These are phyloP conservation scores for Platismatia glauca DNA, from an alignment of 495 filamentous ascomycete species.

Conservation along the genomic window DNA sequence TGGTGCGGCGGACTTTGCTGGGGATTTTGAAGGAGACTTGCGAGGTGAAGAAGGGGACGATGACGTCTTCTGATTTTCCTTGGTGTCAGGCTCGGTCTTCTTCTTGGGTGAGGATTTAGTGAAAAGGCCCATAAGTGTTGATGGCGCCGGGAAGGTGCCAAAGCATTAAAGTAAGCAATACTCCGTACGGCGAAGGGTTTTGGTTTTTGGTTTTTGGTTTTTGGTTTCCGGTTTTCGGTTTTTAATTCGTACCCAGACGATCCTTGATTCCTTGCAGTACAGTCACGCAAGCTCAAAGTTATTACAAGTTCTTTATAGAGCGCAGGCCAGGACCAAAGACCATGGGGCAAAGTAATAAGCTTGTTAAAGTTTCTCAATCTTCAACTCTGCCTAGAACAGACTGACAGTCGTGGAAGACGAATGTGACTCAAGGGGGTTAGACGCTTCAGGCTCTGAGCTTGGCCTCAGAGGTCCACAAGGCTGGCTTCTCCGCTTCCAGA, in stretches of 20 bases:
- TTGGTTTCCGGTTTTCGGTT: no score
- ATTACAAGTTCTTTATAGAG: not conserved
- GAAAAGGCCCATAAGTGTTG: slow-evolving; percentile 34
- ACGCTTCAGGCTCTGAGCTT: not conserved
- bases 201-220: no score
- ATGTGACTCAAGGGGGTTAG: not conserved
- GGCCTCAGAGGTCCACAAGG: not conserved
- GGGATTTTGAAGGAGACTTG: slow-evolving; percentile 7
- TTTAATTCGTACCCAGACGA: slow-evolving; percentile 11
- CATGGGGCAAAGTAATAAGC: not conserved
- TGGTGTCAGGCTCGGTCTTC: slow-evolving; percentile 15
- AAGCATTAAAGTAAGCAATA: not conserved
- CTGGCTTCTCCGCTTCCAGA: slow-evolving; percentile 1
- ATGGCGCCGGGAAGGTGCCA: not conserved
- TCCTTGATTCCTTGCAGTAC: no score
- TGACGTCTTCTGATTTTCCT: slow-evolving; percentile 19
- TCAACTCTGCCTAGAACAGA: not conserved
- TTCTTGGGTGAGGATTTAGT: slow-evolving; percentile 31
- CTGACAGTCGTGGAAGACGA: not conserved
- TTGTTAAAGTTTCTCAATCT: not conserved
- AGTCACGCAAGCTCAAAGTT: not conserved
- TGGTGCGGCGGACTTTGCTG: slow-evolving; percentile 16
- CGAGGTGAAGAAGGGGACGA: slow-evolving; percentile 11
- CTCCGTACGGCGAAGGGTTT: not conserved
- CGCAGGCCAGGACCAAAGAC: not conserved